Conservation (phyloP, 139 green algal genomes). For the Monoraphidium neglectum region DNA sequence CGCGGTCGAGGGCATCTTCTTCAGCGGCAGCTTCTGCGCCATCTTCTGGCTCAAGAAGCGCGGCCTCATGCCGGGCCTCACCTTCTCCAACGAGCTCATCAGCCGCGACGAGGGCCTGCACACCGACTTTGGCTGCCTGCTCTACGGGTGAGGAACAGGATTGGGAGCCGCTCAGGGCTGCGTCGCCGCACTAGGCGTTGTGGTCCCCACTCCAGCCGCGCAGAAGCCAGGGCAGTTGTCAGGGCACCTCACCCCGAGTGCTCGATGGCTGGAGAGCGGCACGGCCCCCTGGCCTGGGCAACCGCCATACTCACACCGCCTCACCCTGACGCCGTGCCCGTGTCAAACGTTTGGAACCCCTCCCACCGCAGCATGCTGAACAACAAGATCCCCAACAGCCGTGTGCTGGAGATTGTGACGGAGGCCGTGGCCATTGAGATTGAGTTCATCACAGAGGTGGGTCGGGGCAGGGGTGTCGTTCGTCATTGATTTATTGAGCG, state of each 20-base stretch:
- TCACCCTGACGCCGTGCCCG: too few relatives aligned
- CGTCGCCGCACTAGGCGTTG: too few relatives aligned
- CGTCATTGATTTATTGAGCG: too few relatives aligned
- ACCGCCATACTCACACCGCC: too few relatives aligned
- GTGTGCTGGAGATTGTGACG: conserved; percentile 77
- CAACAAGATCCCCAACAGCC: conserved; percentile 69
- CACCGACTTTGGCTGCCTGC: conserved; percentile 96
- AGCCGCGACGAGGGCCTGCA: conserved; percentile 97
- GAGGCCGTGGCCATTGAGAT: conserved; percentile 95
- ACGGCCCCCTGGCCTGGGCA: too few relatives aligned
- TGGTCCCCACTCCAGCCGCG: too few relatives aligned
- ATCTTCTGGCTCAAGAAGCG: conserved; percentile 99
- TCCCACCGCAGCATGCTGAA: conserved; percentile 73
- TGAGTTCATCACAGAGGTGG: conserved; percentile 91
- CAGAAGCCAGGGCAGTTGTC: too few relatives aligned
- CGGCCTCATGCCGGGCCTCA: conserved; percentile 95
- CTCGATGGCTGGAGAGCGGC: too few relatives aligned
- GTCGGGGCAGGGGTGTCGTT: too few relatives aligned
- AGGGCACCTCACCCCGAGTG: too few relatives aligned
- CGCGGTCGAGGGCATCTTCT: conserved; percentile 99
- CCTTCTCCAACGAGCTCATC: conserved; percentile 99
- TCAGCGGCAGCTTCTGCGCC: conserved; percentile 93
- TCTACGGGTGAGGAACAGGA: conserved; percentile 71
- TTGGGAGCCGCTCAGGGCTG: too few relatives aligned
- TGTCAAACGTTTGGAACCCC: too few relatives aligned